A percentile compares a stretch with the other conserved stretches of the same genome.
Conservation (phyloP, 2,329 filamentous ascomycete species). For the Tolypocladium capitatum region DNA sequence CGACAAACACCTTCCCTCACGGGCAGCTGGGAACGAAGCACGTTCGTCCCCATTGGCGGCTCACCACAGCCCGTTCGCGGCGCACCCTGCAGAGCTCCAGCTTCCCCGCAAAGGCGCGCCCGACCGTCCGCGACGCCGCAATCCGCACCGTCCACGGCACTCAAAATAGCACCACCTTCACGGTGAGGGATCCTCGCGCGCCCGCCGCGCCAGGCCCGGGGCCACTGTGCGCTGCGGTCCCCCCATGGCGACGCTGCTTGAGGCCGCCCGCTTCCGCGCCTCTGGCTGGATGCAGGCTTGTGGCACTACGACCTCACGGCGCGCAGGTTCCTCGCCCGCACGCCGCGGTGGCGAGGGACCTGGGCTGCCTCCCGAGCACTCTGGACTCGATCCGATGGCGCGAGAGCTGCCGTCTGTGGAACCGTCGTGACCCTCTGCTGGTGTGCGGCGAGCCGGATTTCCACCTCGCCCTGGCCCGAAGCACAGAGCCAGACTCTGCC, state of each 20-base stretch:
- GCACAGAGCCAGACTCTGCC: neutral
- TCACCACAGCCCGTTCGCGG: neutral
- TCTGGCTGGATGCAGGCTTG: neutral
- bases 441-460: neutral
- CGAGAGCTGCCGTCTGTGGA: neutral
- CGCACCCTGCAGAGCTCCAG: neutral
- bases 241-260: neutral
- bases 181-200: neutral
- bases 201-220: neutral
- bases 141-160: slow-evolving; percentile 5
- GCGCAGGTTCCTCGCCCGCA: slow-evolving; percentile 1
- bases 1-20: no score
- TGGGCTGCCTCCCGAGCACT: neutral
- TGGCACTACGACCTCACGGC: neutral
- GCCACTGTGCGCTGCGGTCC: neutral
- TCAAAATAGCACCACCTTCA: no score
- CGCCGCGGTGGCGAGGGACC: neutral
- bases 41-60: neutral
- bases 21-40: neutral
- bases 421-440: neutral
- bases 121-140: slow-evolving; percentile 7
- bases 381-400: neutral
- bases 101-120: slow-evolving; percentile 6
- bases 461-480: neutral
- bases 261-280: neutral